Base-by-base conservation (phyloP, 192 early-diverging fungal species). In the Coemansia sp. region DNA sequence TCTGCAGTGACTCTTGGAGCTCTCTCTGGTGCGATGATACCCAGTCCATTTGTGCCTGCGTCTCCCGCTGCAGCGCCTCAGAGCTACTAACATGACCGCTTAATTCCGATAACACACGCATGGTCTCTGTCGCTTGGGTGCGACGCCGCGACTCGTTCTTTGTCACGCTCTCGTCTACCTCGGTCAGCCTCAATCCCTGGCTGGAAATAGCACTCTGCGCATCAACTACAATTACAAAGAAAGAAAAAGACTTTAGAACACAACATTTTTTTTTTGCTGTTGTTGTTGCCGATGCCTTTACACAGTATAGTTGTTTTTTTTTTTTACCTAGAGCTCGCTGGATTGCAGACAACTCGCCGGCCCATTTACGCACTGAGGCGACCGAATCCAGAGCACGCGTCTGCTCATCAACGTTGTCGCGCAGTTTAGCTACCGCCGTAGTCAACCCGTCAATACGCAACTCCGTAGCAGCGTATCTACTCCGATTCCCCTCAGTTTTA, bases 351-450 rank as follows among this genome's bases (percentile, higher is more conserved):
- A 53, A 40, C 36, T 76, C 67, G 12, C 35, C 36, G 7, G 59
- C 20, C 68, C 62, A 65, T 46, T 54, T 61, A 6, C 47, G 49
- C 25, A 25, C 10, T 7, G 35, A 11, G 3, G 24, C 45, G 20
- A 15, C 35, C 27, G 64, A 62, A 4, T 74, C 73, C 31, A 66
- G 19, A 1, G 42, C 38, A n/a, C 56, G 64, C 0, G 41, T 58
- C 49, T 75, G 19, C 7, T 40, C 45, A 3, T 76, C 73, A 43
- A 75, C 14, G 32, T 82, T 73, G 11, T 75, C 70, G 15, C 67
- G 61, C 14, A 82, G 25, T 38, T 41, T 63, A 3, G 65, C 64
- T 19, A 82, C 31, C 0, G 35, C 4, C 2, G 15, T 10, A 12
- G 66, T 53, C 63, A 82, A 6, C 17, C 36, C 22, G 17, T 41